phyloP scores from a whole-genome alignment of 2,329 filamentous ascomycete species.

The Magnaporthiopsis incrustans region DNA sequence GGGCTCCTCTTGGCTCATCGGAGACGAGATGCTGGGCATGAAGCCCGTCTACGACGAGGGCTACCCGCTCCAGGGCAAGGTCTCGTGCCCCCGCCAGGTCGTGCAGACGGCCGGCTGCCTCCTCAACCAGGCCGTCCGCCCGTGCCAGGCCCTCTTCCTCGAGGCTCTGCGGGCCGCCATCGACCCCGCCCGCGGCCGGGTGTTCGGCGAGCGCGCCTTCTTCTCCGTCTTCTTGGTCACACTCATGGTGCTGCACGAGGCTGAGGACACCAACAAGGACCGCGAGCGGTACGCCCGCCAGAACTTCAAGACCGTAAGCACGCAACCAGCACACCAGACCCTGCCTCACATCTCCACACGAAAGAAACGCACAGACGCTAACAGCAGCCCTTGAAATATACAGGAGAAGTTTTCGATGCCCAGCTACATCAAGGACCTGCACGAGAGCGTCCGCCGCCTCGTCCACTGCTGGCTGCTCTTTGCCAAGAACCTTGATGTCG shows the following conservation, averaged over 20 bases:
- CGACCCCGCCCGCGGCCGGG: no score
- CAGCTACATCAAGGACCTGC: neutral
- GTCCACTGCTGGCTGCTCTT: neutral
- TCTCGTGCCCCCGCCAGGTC: constrained; percentile 2
- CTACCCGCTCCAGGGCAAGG: constrained; percentile 2
- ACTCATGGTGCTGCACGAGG: constrained; percentile 2
- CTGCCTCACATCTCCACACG: no score
- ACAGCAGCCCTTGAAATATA: neutral
- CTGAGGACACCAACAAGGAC: constrained; percentile 4
- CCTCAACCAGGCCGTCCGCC: neutral
- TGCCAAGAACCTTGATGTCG: neutral
- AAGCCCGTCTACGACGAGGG: constrained; percentile 1
- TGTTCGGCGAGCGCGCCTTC: neutral
- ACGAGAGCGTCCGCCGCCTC: neutral
- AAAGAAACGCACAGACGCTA: no score
- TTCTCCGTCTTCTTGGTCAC: constrained; percentile 3
- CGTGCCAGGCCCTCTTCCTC: neutral
- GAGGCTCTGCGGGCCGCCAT: neutral
- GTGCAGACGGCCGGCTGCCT: constrained; percentile 4
- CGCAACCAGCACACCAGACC: no score
- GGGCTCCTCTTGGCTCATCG: constrained; percentile 4
- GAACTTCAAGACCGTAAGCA: constrained; percentile 3
- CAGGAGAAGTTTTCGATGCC: constrained; percentile 4
- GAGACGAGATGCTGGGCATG: constrained; percentile 1
- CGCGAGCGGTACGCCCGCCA: constrained; percentile 3